phyloP scores from a whole-genome alignment of 2,329 filamentous ascomycete genomes.

The Colletotrichum chlorophyti region DNA sequence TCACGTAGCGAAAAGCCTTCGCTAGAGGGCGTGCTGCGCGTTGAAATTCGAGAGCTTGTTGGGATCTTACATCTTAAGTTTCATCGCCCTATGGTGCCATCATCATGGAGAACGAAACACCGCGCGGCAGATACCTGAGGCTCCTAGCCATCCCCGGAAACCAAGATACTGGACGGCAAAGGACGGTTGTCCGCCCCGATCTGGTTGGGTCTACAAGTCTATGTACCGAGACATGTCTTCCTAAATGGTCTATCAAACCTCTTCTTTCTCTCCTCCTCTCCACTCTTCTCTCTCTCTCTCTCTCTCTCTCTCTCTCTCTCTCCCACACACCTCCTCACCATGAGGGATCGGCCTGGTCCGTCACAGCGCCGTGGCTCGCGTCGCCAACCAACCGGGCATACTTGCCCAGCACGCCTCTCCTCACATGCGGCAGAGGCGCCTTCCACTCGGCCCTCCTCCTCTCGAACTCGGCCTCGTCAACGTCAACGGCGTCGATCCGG shows the following conservation, averaged over 20 bases:
- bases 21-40: too few relatives aligned
- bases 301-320: too few relatives aligned
- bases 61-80: too few relatives aligned
- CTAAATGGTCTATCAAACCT: background rate
- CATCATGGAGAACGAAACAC: too few relatives aligned
- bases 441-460: slow-evolving; percentile 71
- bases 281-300: background rate
- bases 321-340: slow-evolving; percentile 23
- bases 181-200: too few relatives aligned
- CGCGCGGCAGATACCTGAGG: too few relatives aligned
- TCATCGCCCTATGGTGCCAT: too few relatives aligned
- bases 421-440: slow-evolving; percentile 74
- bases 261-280: background rate
- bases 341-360: slow-evolving; percentile 59
- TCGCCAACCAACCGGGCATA: slow-evolving; percentile 88
- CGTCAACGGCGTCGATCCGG: slow-evolving; percentile 69
- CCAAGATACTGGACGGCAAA: too few relatives aligned
- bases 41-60: too few relatives aligned
- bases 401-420: slow-evolving; percentile 86
- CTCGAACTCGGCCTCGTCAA: slow-evolving; percentile 74
- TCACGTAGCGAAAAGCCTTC: too few relatives aligned
- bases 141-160: too few relatives aligned
- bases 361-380: slow-evolving; percentile 90
- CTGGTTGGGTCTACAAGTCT: background rate
- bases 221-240: background rate